These are phyloP conservation scores for Teunomyces atbi DNA, from an alignment of 805 yeast genomes.

Conservation along the genomic window DNA sequence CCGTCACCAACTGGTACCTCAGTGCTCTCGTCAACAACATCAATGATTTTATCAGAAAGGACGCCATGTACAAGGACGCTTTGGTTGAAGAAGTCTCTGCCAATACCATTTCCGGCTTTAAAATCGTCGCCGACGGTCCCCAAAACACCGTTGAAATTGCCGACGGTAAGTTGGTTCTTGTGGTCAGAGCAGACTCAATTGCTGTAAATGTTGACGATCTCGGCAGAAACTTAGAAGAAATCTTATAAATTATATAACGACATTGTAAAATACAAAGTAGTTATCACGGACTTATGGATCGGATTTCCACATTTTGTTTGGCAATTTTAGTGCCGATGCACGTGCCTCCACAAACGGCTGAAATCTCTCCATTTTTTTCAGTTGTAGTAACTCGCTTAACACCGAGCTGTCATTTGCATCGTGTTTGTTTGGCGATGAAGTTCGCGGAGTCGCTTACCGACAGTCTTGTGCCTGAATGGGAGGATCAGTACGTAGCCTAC, in stretches of 20 bases:
- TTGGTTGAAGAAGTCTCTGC: slow-evolving; percentile 9
- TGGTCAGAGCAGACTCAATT: slow-evolving; percentile 5
- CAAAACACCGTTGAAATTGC: slow-evolving; percentile 5
- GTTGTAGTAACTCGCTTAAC: too few species aligned
- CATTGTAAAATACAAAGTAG: too few species aligned
- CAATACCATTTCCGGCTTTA: slow-evolving; percentile 9
- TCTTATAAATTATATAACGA: background rate
- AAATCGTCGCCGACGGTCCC: slow-evolving; percentile 6
- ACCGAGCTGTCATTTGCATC: background rate
- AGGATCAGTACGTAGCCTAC: slow-evolving; percentile 73
- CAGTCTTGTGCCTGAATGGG: slow-evolving; percentile 85
- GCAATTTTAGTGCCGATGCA: background rate
- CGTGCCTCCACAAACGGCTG: slow-evolving; percentile 1
- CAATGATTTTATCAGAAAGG: slow-evolving; percentile 9
- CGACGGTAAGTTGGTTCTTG: slow-evolving; percentile 9
- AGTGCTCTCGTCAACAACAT: slow-evolving; percentile 6
- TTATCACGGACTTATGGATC: too few species aligned
- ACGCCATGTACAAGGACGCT: slow-evolving; percentile 12
- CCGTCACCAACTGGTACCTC: slow-evolving; percentile 12
- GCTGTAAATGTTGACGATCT: slow-evolving; percentile 8
- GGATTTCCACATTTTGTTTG: background rate
- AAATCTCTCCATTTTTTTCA: background rate
- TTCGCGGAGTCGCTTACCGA: slow-evolving; percentile 66
- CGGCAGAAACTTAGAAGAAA: slow-evolving; percentile 4
- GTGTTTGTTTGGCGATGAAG: slow-evolving; percentile 45